A percentile compares a stretch with the other conserved stretches of the same genome.
Conservation (phyloP, 2,329 filamentous ascomycete genomes). For the Calonectria henricotiae region DNA sequence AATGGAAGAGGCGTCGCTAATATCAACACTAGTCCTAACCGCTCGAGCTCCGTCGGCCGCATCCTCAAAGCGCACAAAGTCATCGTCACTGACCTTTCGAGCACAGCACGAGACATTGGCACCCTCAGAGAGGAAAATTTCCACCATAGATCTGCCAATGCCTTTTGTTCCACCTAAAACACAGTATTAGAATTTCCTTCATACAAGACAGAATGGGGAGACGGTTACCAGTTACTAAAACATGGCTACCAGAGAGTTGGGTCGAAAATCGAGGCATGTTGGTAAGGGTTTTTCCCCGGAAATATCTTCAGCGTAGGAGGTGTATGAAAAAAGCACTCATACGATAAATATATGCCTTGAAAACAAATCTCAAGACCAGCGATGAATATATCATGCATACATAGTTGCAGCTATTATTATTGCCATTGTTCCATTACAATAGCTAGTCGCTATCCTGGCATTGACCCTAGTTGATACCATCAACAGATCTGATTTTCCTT, state of each 20-base stretch:
- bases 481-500: slow-evolving; percentile 19
- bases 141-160: slow-evolving; percentile 47
- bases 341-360: background rate
- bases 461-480: background rate
- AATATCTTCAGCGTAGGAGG: background rate
- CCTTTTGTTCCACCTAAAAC: slow-evolving; percentile 48
- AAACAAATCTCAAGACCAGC: background rate
- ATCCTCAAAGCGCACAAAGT: slow-evolving; percentile 43
- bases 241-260: slow-evolving; percentile 39
- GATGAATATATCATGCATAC: background rate
- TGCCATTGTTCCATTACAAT: background rate
- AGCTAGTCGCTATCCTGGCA: background rate
- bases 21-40: slow-evolving; percentile 47
- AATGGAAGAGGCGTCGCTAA: slow-evolving; percentile 38
- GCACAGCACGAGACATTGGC: slow-evolving; percentile 53
- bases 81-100: slow-evolving; percentile 42
- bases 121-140: slow-evolving; percentile 48
- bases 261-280: slow-evolving; percentile 38
- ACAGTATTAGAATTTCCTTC: background rate
- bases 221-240: slow-evolving; percentile 36
- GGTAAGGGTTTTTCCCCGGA: background rate
- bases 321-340: background rate
- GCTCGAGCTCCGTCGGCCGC: slow-evolving; percentile 37
- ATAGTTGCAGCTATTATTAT: background rate
- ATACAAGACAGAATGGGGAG: background rate